Conservation (phyloP, 331 rosid species). For the Prunus yedoensis region DNA sequence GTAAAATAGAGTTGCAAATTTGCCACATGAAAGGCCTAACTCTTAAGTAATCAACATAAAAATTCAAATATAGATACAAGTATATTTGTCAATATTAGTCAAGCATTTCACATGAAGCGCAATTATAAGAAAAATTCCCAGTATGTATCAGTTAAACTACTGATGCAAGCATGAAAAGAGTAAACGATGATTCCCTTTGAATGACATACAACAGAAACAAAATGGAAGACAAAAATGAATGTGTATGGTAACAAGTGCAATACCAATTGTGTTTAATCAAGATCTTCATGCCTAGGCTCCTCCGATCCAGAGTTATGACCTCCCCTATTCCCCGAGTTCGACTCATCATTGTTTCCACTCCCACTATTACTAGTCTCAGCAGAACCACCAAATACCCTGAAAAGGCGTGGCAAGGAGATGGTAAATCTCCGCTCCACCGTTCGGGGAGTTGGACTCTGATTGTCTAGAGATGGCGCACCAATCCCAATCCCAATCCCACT, state of each 20-base stretch:
- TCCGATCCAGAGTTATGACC: constrained; percentile 60
- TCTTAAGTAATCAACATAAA: not conserved
- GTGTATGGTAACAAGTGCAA: constrained; percentile 15
- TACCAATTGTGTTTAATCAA: constrained; percentile 53
- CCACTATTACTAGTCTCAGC: constrained; percentile 73
- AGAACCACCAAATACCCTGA: constrained; percentile 40
- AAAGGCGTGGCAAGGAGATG: constrained; percentile 61
- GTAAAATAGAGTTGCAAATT: not conserved
- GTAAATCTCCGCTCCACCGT: constrained; percentile 53
- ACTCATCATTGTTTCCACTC: constrained; percentile 44
- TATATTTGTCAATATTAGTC: not conserved
- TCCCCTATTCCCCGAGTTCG: constrained; percentile 47
- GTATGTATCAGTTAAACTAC: not conserved
- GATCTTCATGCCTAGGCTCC: constrained; percentile 93
- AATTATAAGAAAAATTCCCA: not conserved
- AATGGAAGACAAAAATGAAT: not conserved
- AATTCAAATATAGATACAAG: not conserved
- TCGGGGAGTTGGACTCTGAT: constrained; percentile 33
- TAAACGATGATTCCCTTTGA: no score
- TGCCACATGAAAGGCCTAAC: not conserved
- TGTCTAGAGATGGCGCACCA: constrained; percentile 37
- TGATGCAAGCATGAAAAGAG: not conserved
- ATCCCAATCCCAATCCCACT: constrained; percentile 19
- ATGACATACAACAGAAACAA: not conserved
- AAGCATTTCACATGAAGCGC: not conserved